Conservation (phyloP, 805 yeast genomes). For the Yamadazyma takamatsuzukensis region DNA sequence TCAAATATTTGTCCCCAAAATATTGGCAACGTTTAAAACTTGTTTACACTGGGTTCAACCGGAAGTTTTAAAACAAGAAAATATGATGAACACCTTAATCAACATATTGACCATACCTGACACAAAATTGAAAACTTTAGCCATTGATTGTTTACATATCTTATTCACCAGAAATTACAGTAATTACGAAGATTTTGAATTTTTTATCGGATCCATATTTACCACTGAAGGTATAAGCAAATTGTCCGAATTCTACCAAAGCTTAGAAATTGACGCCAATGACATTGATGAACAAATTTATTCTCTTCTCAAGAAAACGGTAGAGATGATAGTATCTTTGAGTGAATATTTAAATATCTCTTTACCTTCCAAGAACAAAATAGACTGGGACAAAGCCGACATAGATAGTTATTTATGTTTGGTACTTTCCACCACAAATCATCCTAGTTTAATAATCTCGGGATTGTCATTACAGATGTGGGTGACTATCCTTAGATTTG, state of each 20-base stretch:
- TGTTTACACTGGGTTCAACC: conserved; percentile 92
- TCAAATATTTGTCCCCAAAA: conserved; percentile 54
- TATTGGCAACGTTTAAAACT: conserved; percentile 80
- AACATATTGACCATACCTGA: conserved; percentile 55
- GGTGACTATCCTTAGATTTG: conserved; percentile 85
- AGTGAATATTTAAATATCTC: conserved; percentile 69
- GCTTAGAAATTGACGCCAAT: conserved; percentile 59
- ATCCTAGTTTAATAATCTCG: conserved; percentile 83
- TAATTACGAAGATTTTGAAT: conserved; percentile 63
- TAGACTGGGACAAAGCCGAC: conserved; percentile 56
- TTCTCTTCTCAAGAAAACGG: conserved; percentile 81
- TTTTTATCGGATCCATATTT: conserved; percentile 77
- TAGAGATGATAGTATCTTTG: conserved; percentile 86
- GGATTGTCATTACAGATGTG: conserved; percentile 91
- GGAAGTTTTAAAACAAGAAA: conserved; percentile 60
- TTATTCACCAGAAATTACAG: conserved; percentile 77
- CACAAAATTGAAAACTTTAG: conserved; percentile 69
- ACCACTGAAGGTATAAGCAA: conserved; percentile 68
- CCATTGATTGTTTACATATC: conserved; percentile 88
- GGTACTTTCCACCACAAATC: conserved; percentile 75
- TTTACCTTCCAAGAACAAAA: conserved; percentile 29
- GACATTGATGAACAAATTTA: conserved; percentile 78
- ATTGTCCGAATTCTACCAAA: conserved; percentile 58
- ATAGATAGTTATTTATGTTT: conserved; percentile 65
- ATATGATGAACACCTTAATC: conserved; percentile 62